These are phyloP conservation scores for Cynara cardunculus DNA, from an alignment of 129 eudicot species.

Conservation along the genomic window DNA sequence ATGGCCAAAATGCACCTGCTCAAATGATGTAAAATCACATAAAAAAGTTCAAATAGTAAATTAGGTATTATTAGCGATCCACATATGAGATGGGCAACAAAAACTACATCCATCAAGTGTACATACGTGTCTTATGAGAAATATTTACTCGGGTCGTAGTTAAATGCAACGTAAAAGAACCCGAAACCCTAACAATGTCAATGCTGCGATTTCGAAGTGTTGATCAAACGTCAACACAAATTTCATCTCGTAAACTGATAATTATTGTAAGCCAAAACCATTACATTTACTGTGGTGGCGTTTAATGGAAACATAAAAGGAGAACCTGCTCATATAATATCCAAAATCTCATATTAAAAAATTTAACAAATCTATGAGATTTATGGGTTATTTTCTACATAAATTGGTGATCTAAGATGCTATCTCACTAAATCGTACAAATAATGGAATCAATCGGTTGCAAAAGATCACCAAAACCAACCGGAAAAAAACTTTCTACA, in stretches of 20 bases:
- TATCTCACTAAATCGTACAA: conserved; percentile 15
- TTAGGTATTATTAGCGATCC: too few species aligned
- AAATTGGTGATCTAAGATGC: conserved; percentile 5
- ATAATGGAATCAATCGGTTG: conserved; percentile 2
- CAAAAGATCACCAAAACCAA: conserved; percentile 8
- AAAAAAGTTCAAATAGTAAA: too few species aligned
- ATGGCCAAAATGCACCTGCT: not conserved
- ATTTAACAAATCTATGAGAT: not conserved
- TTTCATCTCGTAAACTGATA: not conserved
- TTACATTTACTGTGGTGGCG: not conserved
- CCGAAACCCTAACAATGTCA: not conserved
- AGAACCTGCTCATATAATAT: not conserved
- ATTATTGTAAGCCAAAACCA: not conserved
- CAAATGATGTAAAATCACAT: not conserved
- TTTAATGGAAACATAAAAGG: not conserved
- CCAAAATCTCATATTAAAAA: not conserved
- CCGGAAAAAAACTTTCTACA: conserved; percentile 3
- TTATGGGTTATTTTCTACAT: not conserved
- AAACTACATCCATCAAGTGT: not conserved
- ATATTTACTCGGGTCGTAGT: too few species aligned
- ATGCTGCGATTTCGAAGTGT: not conserved
- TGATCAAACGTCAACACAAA: not conserved
- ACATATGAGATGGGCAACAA: not conserved
- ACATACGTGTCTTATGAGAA: too few species aligned
- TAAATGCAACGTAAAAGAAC: too few species aligned